Conservation (phyloP, 139 green algal genomes). For the Nannochloris sp. region DNA sequence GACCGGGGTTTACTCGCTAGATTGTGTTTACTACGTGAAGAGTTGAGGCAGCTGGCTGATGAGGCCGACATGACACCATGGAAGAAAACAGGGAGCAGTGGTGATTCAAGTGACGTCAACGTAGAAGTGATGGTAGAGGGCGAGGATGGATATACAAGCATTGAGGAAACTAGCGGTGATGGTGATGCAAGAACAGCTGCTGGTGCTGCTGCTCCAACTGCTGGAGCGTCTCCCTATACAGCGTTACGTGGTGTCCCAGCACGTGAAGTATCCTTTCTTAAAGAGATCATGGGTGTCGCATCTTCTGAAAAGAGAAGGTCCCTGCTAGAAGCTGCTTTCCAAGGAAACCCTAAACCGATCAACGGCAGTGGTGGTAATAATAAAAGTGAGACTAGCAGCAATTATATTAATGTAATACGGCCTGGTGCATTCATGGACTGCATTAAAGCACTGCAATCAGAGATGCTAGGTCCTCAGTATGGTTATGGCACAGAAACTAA, state of each 20-base stretch:
- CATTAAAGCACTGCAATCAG: conserved; percentile 8
- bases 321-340: conserved; percentile 1
- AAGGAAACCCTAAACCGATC: neutral
- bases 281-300: conserved; percentile 11
- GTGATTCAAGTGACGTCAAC: neutral
- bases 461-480: conserved; percentile 6
- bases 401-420: conserved; percentile 5
- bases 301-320: neutral
- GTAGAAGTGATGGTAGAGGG: neutral
- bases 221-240: neutral
- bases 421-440: conserved; percentile 14
- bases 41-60: neutral
- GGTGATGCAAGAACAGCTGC: neutral
- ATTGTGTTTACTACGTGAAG: conserved; percentile 10
- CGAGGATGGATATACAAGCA: neutral
- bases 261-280: neutral
- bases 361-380: neutral
- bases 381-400: too few species aligned
- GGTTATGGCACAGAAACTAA: neutral
- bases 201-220: neutral
- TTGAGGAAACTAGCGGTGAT: neutral
- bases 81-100: neutral
- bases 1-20: conserved; percentile 1
- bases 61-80: neutral
- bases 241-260: neutral